Base-by-base conservation (phyloP, 176 grass and related monocot species). In the Saccharum spontaneum region DNA sequence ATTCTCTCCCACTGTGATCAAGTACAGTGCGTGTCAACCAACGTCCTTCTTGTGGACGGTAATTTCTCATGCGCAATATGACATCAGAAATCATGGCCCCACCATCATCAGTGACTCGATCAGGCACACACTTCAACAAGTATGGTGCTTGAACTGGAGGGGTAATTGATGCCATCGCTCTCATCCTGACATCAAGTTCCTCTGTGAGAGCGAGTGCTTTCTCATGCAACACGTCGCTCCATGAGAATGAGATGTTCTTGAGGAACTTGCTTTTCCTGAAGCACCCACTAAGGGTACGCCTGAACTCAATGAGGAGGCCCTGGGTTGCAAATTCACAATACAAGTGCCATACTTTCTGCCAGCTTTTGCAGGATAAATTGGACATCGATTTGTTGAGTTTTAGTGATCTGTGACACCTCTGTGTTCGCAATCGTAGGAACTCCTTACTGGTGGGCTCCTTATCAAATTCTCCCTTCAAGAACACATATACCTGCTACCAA, bases 81-180 rank as follows among this genome's bases (percentile, higher is more conserved):
- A 98, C 91, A 78, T 98, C 95, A 87, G 91, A 98, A 92, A 98
- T 85, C 93, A 98, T 98, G 28, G 93, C 93, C 44, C 95, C 95
- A 16, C 89, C 45, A 64, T 98, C 93, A 92, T 98, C 95, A 71
- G 95, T 98, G 45, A 98, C 93, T 81, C 77, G 85, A 87, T 98
- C 95, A 50, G 95, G 87, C 67, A 98, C 93, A 77, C 91, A 98
- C 83, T 98, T 98, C 60, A 98, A 68, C 57, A 98, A 70, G 81
- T 95, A 98, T 16, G 92, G 85, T 30, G 93, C 95, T 82, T 95
- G 95, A 88, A 95, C 52, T 71, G 95, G 95, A 40, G 93, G 89
- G 55, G 91, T 98, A 44, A 92, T 86, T 18, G 95, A 98, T 66
- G 82, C 45, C 95, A 98, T 86, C 10, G 38, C 91, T 63, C 84